Evolutionary conservation across 352 stramenopile genomes (phyloP), one percentile per base, ranked within the genome.

Genomic region (Phytopythium delawarense): DNA sequence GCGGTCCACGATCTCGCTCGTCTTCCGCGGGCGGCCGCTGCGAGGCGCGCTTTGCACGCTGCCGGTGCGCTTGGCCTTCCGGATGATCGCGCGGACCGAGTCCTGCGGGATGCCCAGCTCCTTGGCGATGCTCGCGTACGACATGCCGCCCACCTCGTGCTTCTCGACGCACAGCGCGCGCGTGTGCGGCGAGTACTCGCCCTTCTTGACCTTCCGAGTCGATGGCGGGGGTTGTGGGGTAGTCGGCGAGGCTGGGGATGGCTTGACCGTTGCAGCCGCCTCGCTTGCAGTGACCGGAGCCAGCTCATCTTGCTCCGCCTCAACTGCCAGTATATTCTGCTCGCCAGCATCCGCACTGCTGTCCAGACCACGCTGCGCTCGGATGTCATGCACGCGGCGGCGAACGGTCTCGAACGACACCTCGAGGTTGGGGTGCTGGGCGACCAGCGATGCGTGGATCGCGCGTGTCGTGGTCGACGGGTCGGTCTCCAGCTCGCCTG

Each of bases 1-100:
- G 21, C 76, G 73, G 60, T 91, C 81, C 25, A 91, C 75, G 34
- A 88, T 71, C 20, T 75, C 74, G 37, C 66, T 87, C 5, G 81
- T 91, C 61, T 89, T 88, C 23, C 81, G 75, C n/a, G 81, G 81
- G 1, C 79, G 75, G 2, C 81, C 81, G 62, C 79, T 89, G 37
- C 81, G 74, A 15, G 77, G 79, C 1, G 75, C 78, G 13, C 75
- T 81, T 12, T 60, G 63, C 20, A 91, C 76, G 7, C 66, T 85
- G 16, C 81, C 81, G 0, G 81, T 88, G 40, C 74, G 77, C 49
- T 84, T 86, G 15, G 76, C 79, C 61, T 86, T 88, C 49, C 77
- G 73, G n/a, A 89, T 70, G 28, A 89, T 89, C 20, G 77, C 77
- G 21, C 78, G 79, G 32, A 91, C 81, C 1, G 77, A 78, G 35